phyloP scores from a whole-genome alignment of 208 protist species.

The Porcisia deanei region DNA sequence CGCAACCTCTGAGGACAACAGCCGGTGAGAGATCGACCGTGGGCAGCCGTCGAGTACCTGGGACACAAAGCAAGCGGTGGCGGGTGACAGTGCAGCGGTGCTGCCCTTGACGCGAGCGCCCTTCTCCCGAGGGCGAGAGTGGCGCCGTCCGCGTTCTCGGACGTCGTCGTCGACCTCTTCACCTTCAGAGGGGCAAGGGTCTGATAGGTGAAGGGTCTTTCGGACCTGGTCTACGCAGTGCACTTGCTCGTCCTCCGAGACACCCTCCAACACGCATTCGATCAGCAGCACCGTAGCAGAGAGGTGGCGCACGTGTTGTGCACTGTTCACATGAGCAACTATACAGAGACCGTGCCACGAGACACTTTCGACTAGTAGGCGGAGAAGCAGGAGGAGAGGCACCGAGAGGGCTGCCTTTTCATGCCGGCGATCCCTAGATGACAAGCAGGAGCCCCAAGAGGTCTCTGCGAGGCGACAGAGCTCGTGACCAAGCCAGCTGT shows the following conservation, averaged over 20 bases:
- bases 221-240: not conserved
- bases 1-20: not conserved
- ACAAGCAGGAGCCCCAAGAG: not conserved
- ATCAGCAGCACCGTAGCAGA: conserved; percentile 7
- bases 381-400: conserved; percentile 7
- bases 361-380: conserved; percentile 3
- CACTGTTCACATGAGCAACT: not conserved
- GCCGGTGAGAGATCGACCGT: not conserved
- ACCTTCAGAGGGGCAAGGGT: not conserved
- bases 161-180: no score
- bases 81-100: not conserved
- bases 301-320: not conserved
- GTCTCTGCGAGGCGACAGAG: not conserved
- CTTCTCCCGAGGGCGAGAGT: not conserved
- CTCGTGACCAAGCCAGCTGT: not conserved
- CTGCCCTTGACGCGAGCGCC: not conserved
- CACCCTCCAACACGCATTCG: not conserved
- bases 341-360: not conserved
- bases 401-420: no score
- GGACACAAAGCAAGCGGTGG: conserved; percentile 4
- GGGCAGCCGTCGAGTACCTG: conserved; percentile 17
- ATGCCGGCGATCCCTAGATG: not conserved
- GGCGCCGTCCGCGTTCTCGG: not conserved
- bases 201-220: not conserved
- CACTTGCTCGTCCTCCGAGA: not conserved